Percentiles rank a stretch among this genome's conserved stretches.
phyloP scores from a whole-genome alignment of 805 yeast species.

The Vanderwaltozyma polyspora region DNA sequence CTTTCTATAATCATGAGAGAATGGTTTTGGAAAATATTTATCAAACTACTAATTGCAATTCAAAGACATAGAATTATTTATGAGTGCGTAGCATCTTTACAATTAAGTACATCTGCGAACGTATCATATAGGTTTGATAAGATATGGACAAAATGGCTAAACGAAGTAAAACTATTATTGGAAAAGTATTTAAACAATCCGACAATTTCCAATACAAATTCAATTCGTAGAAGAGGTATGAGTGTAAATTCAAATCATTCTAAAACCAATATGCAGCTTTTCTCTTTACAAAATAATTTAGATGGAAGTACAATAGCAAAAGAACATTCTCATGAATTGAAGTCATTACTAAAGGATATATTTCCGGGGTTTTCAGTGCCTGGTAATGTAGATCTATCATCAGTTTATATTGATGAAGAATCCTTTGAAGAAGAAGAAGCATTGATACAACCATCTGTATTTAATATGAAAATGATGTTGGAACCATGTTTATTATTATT shows the following conservation, averaged over 20 bases:
- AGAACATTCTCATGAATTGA: constrained; percentile 33
- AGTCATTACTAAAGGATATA: constrained; percentile 41
- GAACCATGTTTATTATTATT: constrained; percentile 63
- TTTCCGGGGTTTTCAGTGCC: constrained; percentile 56
- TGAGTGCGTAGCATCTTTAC: constrained; percentile 37
- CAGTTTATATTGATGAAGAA: constrained; percentile 50
- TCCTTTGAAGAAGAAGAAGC: constrained; percentile 48
- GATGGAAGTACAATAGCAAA: constrained; percentile 16
- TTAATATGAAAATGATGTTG: constrained; percentile 68
- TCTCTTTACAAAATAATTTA: constrained; percentile 20
- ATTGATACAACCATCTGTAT: constrained; percentile 56
- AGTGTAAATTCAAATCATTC: background rate
- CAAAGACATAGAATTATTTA: constrained; percentile 60
- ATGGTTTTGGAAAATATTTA: constrained; percentile 59
- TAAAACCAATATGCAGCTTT: constrained; percentile 5
- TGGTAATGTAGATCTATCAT: constrained; percentile 25
- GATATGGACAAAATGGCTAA: constrained; percentile 37
- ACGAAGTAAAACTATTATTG: constrained; percentile 15
- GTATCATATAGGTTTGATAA: constrained; percentile 28
- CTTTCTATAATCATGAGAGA: constrained; percentile 51
- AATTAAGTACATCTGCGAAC: constrained; percentile 14
- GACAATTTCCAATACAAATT: constrained; percentile 1
- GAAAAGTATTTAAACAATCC: constrained; percentile 16
- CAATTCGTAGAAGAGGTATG: background rate
- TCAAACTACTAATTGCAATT: constrained; percentile 47